phyloP scores from a whole-genome alignment of 2,329 filamentous ascomycete species.

The Cladorrhinum sp. region DNA sequence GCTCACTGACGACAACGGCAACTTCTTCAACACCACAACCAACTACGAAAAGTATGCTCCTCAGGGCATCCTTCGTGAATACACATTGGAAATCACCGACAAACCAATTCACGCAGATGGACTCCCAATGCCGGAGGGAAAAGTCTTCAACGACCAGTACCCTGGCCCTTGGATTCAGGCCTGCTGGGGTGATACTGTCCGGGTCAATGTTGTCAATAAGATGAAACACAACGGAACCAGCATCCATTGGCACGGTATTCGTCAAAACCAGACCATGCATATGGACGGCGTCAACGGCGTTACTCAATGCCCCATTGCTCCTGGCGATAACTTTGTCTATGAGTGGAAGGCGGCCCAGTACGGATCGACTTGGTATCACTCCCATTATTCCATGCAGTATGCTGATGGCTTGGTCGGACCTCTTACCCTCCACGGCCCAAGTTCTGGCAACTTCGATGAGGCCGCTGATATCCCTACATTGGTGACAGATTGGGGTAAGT shows the following conservation, averaged over 20 bases:
- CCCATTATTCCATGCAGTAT: slow-evolving; percentile 53
- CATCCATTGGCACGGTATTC: neutral
- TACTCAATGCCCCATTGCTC: slow-evolving; percentile 50
- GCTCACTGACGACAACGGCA: slow-evolving; percentile 25
- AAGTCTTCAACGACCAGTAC: slow-evolving; percentile 29
- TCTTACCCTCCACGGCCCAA: slow-evolving; percentile 45
- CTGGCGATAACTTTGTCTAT: slow-evolving; percentile 49
- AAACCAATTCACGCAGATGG: slow-evolving; percentile 26
- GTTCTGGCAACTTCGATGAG: neutral
- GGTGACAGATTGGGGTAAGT: neutral
- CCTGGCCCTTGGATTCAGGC: slow-evolving; percentile 32
- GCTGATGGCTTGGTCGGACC: slow-evolving; percentile 60
- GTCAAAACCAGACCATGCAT: neutral
- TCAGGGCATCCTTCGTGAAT: slow-evolving; percentile 22
- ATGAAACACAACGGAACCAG: neutral
- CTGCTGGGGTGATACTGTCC: slow-evolving; percentile 33
- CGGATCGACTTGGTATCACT: slow-evolving; percentile 62
- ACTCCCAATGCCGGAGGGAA: slow-evolving; percentile 21
- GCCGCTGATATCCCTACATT: neutral
- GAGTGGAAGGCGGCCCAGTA: slow-evolving; percentile 54
- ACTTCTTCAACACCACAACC: slow-evolving; percentile 28
- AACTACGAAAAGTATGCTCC: slow-evolving; percentile 29
- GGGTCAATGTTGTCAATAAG: slow-evolving; percentile 32
- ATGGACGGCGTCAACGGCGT: slow-evolving; percentile 58
- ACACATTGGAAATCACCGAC: slow-evolving; percentile 24